phyloP scores from a whole-genome alignment of 352 stramenopile species.

The Phytopythium mirpurense region DNA sequence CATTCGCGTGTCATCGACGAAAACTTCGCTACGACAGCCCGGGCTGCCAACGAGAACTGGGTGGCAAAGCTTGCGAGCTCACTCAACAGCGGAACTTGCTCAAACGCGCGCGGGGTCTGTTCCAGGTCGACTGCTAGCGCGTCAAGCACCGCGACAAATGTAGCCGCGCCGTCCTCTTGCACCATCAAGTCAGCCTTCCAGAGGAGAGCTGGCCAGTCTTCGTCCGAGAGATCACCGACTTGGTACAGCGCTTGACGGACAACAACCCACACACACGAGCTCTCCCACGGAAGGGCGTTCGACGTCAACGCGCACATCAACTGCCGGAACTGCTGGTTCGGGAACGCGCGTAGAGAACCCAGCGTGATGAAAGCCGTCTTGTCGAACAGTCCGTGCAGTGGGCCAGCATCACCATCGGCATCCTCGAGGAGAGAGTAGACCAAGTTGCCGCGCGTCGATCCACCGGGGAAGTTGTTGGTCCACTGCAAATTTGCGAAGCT shows the following conservation, averaged over 20 bases:
- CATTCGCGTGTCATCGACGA: slow-evolving; percentile 19
- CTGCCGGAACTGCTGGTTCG: slow-evolving; percentile 46
- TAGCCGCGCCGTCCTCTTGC: background rate
- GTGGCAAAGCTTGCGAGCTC: slow-evolving; percentile 21
- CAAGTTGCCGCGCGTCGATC: slow-evolving; percentile 31
- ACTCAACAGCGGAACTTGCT: slow-evolving; percentile 28
- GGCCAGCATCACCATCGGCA: background rate
- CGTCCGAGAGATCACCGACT: slow-evolving; percentile 31
- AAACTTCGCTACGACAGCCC: slow-evolving; percentile 15
- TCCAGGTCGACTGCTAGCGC: slow-evolving; percentile 15
- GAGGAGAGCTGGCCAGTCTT: slow-evolving; percentile 9
- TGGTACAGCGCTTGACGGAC: slow-evolving; percentile 45
- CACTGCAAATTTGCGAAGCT: slow-evolving; percentile 24
- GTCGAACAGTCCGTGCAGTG: slow-evolving; percentile 14
- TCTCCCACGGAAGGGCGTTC: slow-evolving; percentile 36
- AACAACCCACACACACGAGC: slow-evolving; percentile 26
- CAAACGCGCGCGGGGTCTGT: slow-evolving; percentile 23
- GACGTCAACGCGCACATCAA: slow-evolving; percentile 33
- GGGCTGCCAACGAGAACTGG: slow-evolving; percentile 22
- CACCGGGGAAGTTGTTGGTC: slow-evolving; percentile 35
- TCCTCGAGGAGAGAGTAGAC: slow-evolving; percentile 33
- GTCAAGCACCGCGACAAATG: slow-evolving; percentile 18
- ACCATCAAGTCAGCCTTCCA: slow-evolving; percentile 43
- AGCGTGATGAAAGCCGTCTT: slow-evolving; percentile 24
- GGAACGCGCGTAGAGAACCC: slow-evolving; percentile 33